Evolutionary conservation across 805 yeast genomes (phyloP), one percentile per base, ranked within the genome.

Genomic region (Martiniozyma abietophila): DNA sequence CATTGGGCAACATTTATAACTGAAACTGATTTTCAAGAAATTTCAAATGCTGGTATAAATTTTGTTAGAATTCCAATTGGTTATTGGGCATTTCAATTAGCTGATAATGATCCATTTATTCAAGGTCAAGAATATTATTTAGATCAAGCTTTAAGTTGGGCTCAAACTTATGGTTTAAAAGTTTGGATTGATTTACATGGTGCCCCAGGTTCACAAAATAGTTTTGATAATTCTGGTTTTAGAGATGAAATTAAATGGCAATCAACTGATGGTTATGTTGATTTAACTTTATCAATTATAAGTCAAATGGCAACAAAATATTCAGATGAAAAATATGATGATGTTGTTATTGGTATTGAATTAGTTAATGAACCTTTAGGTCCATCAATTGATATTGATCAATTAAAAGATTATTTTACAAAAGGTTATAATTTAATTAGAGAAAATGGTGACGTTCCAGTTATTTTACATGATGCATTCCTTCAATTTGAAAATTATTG

Each of bases 341-440:
- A 83, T 49, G 81, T 80, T 17, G 78, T 88, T 28, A 66, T 77
- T 45, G 96, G 95, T 38, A 74, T 88, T 38, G 88, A 89, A 64
- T 65, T 85, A 39, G 60, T 89, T 30, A 88, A 88, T 54, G 97
- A 88, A 67, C 97, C 97, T 21, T 66, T 84, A 48, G 94, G 94
- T 10, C 67, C 88, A 2, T 54, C 64, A 3, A 58, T 83, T 37
- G 74, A 79, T 54, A 58, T 78, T 66, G 63, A 62, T 39, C 54
- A 66, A 48, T 62, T 88, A 43, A 65, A 71, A 51, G 56, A 67
- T 32, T 89, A 69, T 58, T 80, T 72, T 62, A 34, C 51, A 21
- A 58, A 74, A 35, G 92, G 82, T 27, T 86, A 82, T 62, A 53
- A 66, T 30, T 59, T 68, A 36, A 67, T 85, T 45, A 75, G 95